These are phyloP conservation scores for Sugiyamaella americana DNA, from an alignment of 805 yeast species.

Conservation along the genomic window DNA sequence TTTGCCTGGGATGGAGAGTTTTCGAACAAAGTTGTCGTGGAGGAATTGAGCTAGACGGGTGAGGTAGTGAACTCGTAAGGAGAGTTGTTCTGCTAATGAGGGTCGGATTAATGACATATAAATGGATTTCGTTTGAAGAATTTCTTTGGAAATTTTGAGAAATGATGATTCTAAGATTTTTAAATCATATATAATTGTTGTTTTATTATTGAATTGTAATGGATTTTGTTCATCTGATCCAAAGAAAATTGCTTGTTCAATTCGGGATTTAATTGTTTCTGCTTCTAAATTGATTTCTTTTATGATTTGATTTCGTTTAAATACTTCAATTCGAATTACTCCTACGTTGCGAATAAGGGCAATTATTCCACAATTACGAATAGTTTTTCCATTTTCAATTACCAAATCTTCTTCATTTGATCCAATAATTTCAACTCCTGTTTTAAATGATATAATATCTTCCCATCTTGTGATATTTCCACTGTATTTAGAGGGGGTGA, in stretches of 20 bases:
- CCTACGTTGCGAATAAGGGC: constrained; percentile 53
- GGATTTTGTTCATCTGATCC: constrained; percentile 40
- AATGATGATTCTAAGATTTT: constrained; percentile 49
- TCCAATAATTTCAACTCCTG: constrained; percentile 50
- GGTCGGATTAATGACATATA: constrained; percentile 52
- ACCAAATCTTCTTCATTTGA: constrained; percentile 44
- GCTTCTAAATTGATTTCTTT: constrained; percentile 18
- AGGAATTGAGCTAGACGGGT: constrained; percentile 42
- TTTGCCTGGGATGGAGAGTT: constrained; percentile 35
- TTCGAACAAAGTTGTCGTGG: constrained; percentile 39
- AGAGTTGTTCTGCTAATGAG: constrained; percentile 46
- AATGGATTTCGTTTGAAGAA: constrained; percentile 49
- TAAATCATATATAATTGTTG: constrained; percentile 40
- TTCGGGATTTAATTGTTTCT: constrained; percentile 54
- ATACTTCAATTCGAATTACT: constrained; percentile 52
- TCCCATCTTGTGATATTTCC: constrained; percentile 58
- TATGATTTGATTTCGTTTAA: constrained; percentile 14
- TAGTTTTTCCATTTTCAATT: constrained; percentile 21
- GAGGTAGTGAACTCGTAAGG: constrained; percentile 42
- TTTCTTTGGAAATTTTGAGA: constrained; percentile 45
- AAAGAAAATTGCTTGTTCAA: constrained; percentile 79
- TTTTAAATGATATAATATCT: constrained; percentile 59
- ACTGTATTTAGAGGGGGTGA: constrained; percentile 25
- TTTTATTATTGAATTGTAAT: constrained; percentile 40
- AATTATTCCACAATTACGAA: constrained; percentile 42